Conservation (phyloP, 257 asterid genomes). For the Ballota nigra region DNA sequence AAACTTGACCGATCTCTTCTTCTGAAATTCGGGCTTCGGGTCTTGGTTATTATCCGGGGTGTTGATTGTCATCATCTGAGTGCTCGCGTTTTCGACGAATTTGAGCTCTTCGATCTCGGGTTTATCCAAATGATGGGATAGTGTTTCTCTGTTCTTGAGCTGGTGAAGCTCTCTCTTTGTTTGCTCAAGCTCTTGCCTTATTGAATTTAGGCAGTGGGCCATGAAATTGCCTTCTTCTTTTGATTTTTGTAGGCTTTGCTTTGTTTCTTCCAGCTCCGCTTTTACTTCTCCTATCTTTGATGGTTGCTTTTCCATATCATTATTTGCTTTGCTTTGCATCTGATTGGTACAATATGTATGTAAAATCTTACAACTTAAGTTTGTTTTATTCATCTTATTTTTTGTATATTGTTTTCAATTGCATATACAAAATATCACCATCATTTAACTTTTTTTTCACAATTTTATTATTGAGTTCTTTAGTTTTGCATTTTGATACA, state of each 20-base stretch:
- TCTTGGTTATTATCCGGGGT: slow-evolving; percentile 12
- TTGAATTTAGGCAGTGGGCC: slow-evolving; percentile 54
- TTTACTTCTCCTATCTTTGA: slow-evolving; percentile 25
- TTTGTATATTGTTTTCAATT: too few species aligned
- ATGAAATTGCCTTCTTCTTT: slow-evolving; percentile 56
- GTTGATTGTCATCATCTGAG: slow-evolving; percentile 14
- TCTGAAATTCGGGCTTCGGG: slow-evolving; percentile 27
- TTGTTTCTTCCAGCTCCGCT: slow-evolving; percentile 57
- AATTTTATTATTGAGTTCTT: too few species aligned
- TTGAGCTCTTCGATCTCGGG: slow-evolving; percentile 64
- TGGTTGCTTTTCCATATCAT: slow-evolving; percentile 17
- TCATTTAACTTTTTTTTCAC: too few species aligned
- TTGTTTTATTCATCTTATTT: too few species aligned
- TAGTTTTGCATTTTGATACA: too few species aligned
- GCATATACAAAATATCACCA: too few species aligned
- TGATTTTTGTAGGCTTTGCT: slow-evolving; percentile 45
- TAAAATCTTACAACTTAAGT: background rate
- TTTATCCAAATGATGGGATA: slow-evolving; percentile 20
- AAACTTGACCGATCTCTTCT: slow-evolving; percentile 76
- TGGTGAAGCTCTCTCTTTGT: slow-evolving; percentile 62
- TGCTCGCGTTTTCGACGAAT: slow-evolving; percentile 43
- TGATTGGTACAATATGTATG: background rate
- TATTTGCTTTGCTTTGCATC: slow-evolving; percentile 38
- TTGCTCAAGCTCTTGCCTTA: slow-evolving; percentile 61
- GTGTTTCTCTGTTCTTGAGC: slow-evolving; percentile 39